phyloP scores from a whole-genome alignment of 768 basidiomycete genomes.

The Amanita phalloides region DNA sequence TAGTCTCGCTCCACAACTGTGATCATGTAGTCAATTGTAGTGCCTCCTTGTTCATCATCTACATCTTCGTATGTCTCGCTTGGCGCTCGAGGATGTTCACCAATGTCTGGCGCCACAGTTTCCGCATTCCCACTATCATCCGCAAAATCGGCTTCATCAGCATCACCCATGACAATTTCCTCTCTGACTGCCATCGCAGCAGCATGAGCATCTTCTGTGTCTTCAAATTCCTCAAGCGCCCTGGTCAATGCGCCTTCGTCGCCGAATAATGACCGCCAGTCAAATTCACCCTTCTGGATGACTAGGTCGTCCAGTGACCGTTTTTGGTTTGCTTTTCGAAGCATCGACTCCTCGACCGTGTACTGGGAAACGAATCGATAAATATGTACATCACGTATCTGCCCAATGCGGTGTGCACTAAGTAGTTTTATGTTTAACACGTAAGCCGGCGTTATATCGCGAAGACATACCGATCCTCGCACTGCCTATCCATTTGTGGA shows the following conservation, averaged over 20 bases:
- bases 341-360: slow-evolving; percentile 94
- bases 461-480: slow-evolving; percentile 71
- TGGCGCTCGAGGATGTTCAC: slow-evolving; percentile 16
- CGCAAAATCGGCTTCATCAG: slow-evolving; percentile 73
- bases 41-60: slow-evolving; percentile 50
- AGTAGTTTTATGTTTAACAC: not conserved
- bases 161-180: slow-evolving; percentile 62
- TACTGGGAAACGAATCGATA: slow-evolving; percentile 86
- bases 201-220: slow-evolving; percentile 78
- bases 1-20: slow-evolving; percentile 47
- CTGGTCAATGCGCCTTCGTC: slow-evolving; percentile 56
- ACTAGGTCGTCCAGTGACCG: slow-evolving; percentile 83
- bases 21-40: slow-evolving; percentile 81
- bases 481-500: slow-evolving; percentile 96
- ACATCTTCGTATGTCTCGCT: slow-evolving; percentile 22
- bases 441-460: not conserved
- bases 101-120: slow-evolving; percentile 10
- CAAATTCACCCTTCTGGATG: slow-evolving; percentile 90
- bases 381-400: slow-evolving; percentile 92
- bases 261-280: slow-evolving; percentile 79
- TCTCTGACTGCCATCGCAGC: slow-evolving; percentile 69
- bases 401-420: slow-evolving; percentile 96
- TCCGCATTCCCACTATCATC: slow-evolving; percentile 15
- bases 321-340: slow-evolving; percentile 97
- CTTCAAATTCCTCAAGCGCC: slow-evolving; percentile 80